These are phyloP conservation scores for Lactifluus piperatus DNA, from an alignment of 768 basidiomycete genomes.

Conservation along the genomic window DNA sequence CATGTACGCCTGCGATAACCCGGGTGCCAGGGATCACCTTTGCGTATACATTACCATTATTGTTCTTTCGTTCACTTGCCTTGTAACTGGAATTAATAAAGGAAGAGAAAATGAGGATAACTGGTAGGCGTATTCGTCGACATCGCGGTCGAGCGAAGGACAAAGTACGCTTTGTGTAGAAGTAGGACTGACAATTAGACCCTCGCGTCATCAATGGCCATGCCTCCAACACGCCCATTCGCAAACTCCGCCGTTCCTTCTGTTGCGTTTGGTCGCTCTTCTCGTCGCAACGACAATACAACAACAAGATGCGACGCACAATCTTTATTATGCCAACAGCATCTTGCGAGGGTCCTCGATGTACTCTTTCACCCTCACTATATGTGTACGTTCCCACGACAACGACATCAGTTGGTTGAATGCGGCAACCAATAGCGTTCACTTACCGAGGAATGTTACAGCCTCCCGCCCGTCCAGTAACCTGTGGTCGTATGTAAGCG, in stretches of 20 bases:
- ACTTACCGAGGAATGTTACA: conserved; percentile 92
- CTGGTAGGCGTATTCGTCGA: not conserved
- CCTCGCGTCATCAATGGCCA: not conserved
- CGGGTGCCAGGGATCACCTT: not conserved
- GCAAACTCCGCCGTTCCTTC: not conserved
- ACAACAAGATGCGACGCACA: not conserved
- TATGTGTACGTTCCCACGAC: conserved; percentile 5
- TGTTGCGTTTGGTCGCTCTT: not conserved
- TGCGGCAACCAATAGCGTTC: not conserved
- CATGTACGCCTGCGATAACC: not conserved
- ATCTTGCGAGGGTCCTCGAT: conserved; percentile 45
- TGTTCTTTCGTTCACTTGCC: not conserved
- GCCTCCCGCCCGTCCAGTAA: conserved; percentile 94
- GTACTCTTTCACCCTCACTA: conserved; percentile 46
- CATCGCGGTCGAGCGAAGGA: not conserved
- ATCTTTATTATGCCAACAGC: conserved; percentile 23
- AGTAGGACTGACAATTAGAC: conserved; percentile 3
- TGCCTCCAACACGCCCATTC: conserved; percentile 3
- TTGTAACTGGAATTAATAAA: not conserved
- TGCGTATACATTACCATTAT: not conserved
- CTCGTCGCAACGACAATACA: not conserved
- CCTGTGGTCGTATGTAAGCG: conserved; percentile 92
- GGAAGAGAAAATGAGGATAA: not conserved
- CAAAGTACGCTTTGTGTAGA: conserved; percentile 9
- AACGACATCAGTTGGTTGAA: conserved; percentile 7